Evolutionary conservation across 805 yeast genomes (phyloP).

Genomic region (Candida patagonica): DNA sequence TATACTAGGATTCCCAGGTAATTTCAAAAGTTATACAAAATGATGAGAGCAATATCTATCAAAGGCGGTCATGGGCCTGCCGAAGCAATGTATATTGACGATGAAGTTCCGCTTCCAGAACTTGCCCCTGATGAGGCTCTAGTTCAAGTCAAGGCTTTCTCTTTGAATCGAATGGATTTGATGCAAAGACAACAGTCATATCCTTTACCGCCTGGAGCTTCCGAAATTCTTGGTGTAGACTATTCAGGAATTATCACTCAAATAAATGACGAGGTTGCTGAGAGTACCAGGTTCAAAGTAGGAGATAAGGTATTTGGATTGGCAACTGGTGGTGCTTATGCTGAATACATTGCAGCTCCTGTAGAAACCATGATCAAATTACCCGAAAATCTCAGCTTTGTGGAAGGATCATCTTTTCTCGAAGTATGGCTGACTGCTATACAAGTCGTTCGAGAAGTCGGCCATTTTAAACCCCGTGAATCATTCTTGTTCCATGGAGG

Average conservation of each 20-base stretch:
- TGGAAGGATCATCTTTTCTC: slow-evolving; percentile 27
- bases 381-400: slow-evolving; percentile 20
- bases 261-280: slow-evolving; percentile 9
- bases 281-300: slow-evolving; percentile 15
- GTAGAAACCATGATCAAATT: slow-evolving; percentile 18
- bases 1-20: no score
- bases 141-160: slow-evolving; percentile 27
- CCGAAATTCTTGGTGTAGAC: slow-evolving; percentile 29
- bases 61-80: slow-evolving; percentile 24
- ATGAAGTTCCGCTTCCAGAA: slow-evolving; percentile 16
- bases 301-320: slow-evolving; percentile 32
- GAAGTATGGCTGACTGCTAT: slow-evolving; percentile 32
- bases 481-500: slow-evolving; percentile 29
- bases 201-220: slow-evolving; percentile 26
- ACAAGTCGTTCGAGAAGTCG: slow-evolving; percentile 26
- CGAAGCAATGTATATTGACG: slow-evolving; percentile 20
- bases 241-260: slow-evolving; percentile 28
- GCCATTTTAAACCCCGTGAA: slow-evolving; percentile 22
- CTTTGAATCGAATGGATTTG: slow-evolving; percentile 29
- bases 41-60: slow-evolving; percentile 26
- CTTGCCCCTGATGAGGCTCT: slow-evolving; percentile 21
- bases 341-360: slow-evolving; percentile 27
- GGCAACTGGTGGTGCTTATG: slow-evolving; percentile 31
- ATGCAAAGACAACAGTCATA: slow-evolving; percentile 24
- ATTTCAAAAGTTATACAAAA: no score